A percentile compares a stretch with the other conserved stretches of the same genome.
These are phyloP conservation scores for Coprinopsis sp. DNA, from an alignment of 768 basidiomycete species.

Conservation along the genomic window DNA sequence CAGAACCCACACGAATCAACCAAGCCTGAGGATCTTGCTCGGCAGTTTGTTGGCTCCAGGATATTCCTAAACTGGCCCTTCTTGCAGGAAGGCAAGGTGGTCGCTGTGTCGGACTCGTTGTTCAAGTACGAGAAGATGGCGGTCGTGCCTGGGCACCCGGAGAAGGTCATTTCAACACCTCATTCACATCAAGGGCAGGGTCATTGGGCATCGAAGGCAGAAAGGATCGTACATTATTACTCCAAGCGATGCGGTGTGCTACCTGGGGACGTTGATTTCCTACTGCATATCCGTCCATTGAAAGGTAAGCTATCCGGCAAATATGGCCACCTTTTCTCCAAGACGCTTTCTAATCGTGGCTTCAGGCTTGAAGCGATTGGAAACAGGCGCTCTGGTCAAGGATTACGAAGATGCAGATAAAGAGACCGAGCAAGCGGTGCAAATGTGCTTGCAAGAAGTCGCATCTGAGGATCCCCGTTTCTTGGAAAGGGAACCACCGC, in stretches of 20 bases:
- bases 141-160: constrained; percentile 44
- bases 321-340: not conserved
- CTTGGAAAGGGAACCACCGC: constrained; percentile 76
- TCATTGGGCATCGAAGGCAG: constrained; percentile 77
- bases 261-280: constrained; percentile 72
- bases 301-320: constrained; percentile 56
- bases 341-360: not conserved
- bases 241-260: constrained; percentile 88
- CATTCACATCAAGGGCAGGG: constrained; percentile 65
- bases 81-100: constrained; percentile 86
- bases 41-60: constrained; percentile 68
- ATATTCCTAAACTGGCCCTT: constrained; percentile 92
- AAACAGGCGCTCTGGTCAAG: constrained; percentile 88
- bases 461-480: constrained; percentile 86
- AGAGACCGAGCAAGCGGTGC: constrained; percentile 81
- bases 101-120: constrained; percentile 78
- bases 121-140: constrained; percentile 79
- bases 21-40: constrained; percentile 71
- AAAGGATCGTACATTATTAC: constrained; percentile 76
- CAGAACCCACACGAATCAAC: constrained; percentile 65
- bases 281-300: constrained; percentile 86
- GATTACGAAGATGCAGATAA: constrained; percentile 85
- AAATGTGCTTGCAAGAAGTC: constrained; percentile 79
- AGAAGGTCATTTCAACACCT: constrained; percentile 64
- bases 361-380: constrained; percentile 82